phyloP scores from a whole-genome alignment of 1,284 basidiomycete species.

The Meira nashicola region DNA sequence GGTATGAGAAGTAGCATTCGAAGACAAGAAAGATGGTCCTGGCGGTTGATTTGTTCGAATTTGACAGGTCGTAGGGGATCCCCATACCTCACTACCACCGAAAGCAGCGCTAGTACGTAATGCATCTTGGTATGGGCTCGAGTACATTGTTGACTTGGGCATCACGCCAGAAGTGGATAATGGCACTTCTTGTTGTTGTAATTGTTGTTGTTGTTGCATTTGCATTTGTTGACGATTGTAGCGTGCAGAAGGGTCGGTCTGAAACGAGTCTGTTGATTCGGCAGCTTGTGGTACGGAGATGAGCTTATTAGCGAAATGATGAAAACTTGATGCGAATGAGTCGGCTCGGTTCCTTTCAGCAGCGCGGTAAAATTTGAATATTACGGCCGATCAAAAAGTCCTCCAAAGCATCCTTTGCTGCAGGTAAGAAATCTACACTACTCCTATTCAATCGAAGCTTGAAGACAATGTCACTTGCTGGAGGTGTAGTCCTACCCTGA shows the following conservation, averaged over 20 bases:
- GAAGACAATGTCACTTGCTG: constrained; percentile 69
- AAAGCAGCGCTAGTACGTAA: neutral
- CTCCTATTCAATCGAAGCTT: constrained; percentile 91
- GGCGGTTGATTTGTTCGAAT: neutral
- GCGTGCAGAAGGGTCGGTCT: constrained; percentile 19
- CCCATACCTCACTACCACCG: neutral
- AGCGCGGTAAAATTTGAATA: constrained; percentile 55
- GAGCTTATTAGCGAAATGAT: constrained; percentile 93
- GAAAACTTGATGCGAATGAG: constrained; percentile 89
- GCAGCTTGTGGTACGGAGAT: constrained; percentile 19
- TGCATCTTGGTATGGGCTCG: constrained; percentile 2
- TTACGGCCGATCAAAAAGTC: constrained; percentile 82
- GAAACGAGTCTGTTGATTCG: constrained; percentile 40
- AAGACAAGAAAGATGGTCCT: neutral
- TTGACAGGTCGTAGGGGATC: neutral
- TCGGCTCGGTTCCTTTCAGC: constrained; percentile 62
- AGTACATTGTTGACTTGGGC: constrained; percentile 31
- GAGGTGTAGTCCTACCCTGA: constrained; percentile 33
- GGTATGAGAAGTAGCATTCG: neutral
- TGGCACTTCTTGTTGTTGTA: constrained; percentile 8
- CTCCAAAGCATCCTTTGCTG: constrained; percentile 85
- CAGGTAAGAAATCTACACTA: constrained; percentile 68
- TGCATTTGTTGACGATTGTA: constrained; percentile 15
- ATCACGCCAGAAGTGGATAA: constrained; percentile 12
- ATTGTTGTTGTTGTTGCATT: neutral